Conservation (phyloP, 139 green algal genomes). For the Mesotaenium endlicherianum region DNA sequence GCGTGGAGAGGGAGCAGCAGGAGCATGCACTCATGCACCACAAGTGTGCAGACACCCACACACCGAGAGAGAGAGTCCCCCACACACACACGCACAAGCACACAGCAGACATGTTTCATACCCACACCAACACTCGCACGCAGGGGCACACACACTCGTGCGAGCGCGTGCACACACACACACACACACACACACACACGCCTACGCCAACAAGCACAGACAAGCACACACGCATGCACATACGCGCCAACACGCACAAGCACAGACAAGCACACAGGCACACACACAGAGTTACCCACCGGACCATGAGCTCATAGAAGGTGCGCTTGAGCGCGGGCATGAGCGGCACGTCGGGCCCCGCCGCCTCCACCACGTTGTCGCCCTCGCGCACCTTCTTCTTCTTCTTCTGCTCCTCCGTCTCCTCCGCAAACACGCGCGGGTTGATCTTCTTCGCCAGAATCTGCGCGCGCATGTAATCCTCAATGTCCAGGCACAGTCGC, state of each 20-base stretch:
- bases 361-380: constrained; percentile 83
- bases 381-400: constrained; percentile 62
- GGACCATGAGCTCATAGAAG: constrained; percentile 93
- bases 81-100: neutral
- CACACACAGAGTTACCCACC: constrained; percentile 30
- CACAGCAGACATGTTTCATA: too few species aligned
- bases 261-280: neutral
- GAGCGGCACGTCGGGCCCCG: constrained; percentile 77
- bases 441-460: constrained; percentile 94
- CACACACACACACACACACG: too few species aligned
- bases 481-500: constrained; percentile 85
- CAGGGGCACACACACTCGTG: too few species aligned
- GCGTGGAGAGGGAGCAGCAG: too few species aligned
- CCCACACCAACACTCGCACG: too few species aligned
- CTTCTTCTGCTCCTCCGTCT: constrained; percentile 23
- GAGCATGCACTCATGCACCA: too few species aligned
- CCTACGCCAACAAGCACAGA: too few species aligned
- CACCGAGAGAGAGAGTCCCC: neutral
- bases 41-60: too few species aligned
- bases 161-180: too few species aligned
- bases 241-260: too few species aligned
- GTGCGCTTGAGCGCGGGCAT: constrained; percentile 87
- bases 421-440: constrained; percentile 73
- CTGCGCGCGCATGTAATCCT: constrained; percentile 85
- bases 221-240: neutral